These are phyloP conservation scores for Carex scoparia DNA, from an alignment of 176 grass and related monocot genomes.

Conservation along the genomic window DNA sequence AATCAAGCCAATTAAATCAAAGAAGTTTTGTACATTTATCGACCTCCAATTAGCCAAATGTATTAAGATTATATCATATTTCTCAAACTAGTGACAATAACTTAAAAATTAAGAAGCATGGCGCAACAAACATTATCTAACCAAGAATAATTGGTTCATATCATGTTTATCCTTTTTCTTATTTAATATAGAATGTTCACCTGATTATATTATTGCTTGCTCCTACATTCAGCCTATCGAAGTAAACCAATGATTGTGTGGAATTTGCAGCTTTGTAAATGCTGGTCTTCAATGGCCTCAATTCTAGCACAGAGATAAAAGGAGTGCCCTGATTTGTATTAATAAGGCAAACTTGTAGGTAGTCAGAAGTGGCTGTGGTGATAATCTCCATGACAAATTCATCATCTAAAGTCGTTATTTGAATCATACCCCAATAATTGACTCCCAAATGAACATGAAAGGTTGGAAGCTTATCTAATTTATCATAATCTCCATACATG, in stretches of 20 bases:
- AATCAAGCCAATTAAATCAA: neutral
- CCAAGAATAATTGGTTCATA: slow-evolving; percentile 11
- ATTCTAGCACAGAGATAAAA: slow-evolving; percentile 47
- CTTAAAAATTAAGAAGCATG: too few relatives aligned
- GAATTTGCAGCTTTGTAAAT: slow-evolving; percentile 33
- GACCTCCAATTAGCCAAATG: neutral
- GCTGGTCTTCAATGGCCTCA: slow-evolving; percentile 26
- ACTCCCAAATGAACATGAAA: slow-evolving; percentile 56
- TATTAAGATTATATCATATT: neutral
- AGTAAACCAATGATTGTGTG: slow-evolving; percentile 23
- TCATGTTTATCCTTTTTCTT: too few relatives aligned
- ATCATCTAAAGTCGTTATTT: neutral
- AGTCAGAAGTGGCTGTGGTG: slow-evolving; percentile 33
- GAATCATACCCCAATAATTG: slow-evolving; percentile 25
- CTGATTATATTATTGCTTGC: slow-evolving; percentile 6
- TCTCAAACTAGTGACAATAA: neutral
- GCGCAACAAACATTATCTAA: neutral
- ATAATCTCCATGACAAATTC: slow-evolving; percentile 18
- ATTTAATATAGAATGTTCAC: neutral
- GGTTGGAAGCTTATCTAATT: slow-evolving; percentile 24
- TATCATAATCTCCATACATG: slow-evolving; percentile 48
- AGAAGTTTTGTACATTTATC: neutral
- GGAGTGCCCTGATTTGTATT: slow-evolving; percentile 32
- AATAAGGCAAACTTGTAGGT: slow-evolving; percentile 44
- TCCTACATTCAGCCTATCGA: neutral